These are phyloP conservation scores for Domatiomyces globalis DNA, from an alignment of 2,329 filamentous ascomycete genomes.

Conservation along the genomic window DNA sequence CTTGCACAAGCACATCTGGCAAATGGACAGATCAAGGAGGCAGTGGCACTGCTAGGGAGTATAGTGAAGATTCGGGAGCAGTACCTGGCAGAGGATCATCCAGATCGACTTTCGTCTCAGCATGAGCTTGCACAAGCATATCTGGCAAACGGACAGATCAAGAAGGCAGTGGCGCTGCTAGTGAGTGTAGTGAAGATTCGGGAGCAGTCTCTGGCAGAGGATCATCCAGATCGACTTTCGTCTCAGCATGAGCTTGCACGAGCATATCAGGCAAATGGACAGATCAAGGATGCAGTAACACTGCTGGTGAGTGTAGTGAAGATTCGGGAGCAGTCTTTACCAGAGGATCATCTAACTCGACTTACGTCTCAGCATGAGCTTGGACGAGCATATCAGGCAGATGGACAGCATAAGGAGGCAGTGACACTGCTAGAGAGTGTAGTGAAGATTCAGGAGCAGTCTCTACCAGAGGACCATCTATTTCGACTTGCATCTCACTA, in stretches of 20 bases:
- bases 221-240: slow-evolving; percentile 15
- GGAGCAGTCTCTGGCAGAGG: slow-evolving; percentile 17
- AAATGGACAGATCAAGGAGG: too few species aligned
- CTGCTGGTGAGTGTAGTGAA: slow-evolving; percentile 16
- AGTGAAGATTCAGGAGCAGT: slow-evolving; percentile 13
- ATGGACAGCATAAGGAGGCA: slow-evolving; percentile 4
- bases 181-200: slow-evolving; percentile 8
- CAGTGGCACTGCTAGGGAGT: too few species aligned
- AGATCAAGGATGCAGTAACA: slow-evolving; percentile 12
- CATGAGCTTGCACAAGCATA: slow-evolving; percentile 10
- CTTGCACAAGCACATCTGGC: too few species aligned
- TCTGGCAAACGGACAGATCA: slow-evolving; percentile 9
- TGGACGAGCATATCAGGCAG: background rate
- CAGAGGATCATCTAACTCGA: slow-evolving; percentile 19
- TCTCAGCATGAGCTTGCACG: slow-evolving; percentile 8
- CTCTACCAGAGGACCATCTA: slow-evolving; percentile 18
- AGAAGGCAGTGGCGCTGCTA: slow-evolving; percentile 3
- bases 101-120: too few species aligned
- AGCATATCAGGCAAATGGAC: slow-evolving; percentile 11
- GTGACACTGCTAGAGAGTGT: background rate
- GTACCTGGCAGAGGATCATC: too few species aligned
- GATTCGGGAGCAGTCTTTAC: slow-evolving; percentile 16
- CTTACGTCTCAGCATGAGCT: slow-evolving; percentile 6
- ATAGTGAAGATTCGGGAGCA: too few species aligned
- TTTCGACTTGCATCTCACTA: slow-evolving; percentile 6